phyloP scores from a whole-genome alignment of 352 stramenopile species.

The Globisporangium barbulae region DNA sequence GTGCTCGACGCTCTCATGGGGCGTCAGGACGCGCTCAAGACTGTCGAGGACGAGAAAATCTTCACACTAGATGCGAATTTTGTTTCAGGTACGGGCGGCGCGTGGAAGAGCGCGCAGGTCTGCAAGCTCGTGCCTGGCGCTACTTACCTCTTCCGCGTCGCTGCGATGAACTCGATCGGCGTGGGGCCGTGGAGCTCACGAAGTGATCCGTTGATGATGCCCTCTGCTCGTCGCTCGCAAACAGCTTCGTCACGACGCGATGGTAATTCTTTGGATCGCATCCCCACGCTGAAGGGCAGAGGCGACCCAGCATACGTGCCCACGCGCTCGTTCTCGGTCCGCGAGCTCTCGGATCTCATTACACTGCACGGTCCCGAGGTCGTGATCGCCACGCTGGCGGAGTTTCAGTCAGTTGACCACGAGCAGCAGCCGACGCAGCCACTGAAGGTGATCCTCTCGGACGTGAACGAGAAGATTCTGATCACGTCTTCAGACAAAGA shows the following conservation, averaged over 20 bases:
- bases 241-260: slow-evolving; percentile 2
- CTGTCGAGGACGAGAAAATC: slow-evolving; percentile 9
- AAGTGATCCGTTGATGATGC: slow-evolving; percentile 28
- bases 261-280: slow-evolving; percentile 2
- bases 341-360: slow-evolving; percentile 9
- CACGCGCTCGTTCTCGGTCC: slow-evolving; percentile 21
- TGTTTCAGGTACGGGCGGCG: neutral
- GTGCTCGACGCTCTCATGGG: slow-evolving; percentile 15
- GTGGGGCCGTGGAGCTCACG: slow-evolving; percentile 43
- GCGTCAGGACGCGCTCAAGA: slow-evolving; percentile 1
- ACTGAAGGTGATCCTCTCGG: slow-evolving; percentile 51
- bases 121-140: slow-evolving; percentile 46
- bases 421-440: neutral
- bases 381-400: slow-evolving; percentile 7
- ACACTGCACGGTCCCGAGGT: neutral
- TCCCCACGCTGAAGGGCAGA: slow-evolving; percentile 44
- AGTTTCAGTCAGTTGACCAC: neutral
- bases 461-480: slow-evolving; percentile 44
- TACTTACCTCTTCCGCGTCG: slow-evolving; percentile 53
- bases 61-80: slow-evolving; percentile 11
- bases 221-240: slow-evolving; percentile 3
- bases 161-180: slow-evolving; percentile 63
- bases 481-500: neutral
- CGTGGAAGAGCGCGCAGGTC: slow-evolving; percentile 33
- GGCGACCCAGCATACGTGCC: slow-evolving; percentile 42